Evolutionary conservation across 768 basidiomycete species (phyloP).

Genomic region (Trametopsis cervina): DNA sequence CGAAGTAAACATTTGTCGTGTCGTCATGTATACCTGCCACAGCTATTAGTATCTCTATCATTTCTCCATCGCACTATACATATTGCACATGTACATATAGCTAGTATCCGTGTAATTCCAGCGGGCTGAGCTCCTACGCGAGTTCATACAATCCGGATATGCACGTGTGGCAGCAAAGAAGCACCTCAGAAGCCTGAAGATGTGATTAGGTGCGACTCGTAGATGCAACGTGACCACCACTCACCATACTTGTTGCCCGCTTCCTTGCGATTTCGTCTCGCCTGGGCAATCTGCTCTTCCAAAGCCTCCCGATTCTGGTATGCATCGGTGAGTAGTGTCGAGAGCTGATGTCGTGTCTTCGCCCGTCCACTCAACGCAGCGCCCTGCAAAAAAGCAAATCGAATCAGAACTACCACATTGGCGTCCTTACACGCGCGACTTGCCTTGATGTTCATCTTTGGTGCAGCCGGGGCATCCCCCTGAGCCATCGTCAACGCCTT

Average conservation of each 20-base stretch:
- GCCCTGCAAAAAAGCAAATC: constrained; percentile 34
- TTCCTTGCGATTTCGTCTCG: constrained; percentile 76
- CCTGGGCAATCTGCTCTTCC: constrained; percentile 81
- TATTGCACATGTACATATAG: constrained; percentile 18
- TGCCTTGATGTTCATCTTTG: constrained; percentile 81
- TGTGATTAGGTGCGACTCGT: background rate
- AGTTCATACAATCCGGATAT: too few relatives aligned
- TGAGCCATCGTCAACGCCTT: constrained; percentile 68
- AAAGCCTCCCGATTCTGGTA: constrained; percentile 77
- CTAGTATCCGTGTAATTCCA: constrained; percentile 8
- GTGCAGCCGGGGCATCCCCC: constrained; percentile 46
- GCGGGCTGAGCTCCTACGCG: background rate
- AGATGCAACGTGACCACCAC: too few relatives aligned
- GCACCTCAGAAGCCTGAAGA: constrained; percentile 1
- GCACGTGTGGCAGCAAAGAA: too few relatives aligned
- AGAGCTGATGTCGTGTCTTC: constrained; percentile 67
- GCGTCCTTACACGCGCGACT: constrained; percentile 20
- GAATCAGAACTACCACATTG: background rate
- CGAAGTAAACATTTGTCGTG: constrained; percentile 16
- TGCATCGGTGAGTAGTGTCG: constrained; percentile 75
- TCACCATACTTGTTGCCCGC: constrained; percentile 89
- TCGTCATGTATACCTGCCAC: constrained; percentile 3
- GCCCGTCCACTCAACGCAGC: constrained; percentile 68
- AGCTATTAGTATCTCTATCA: constrained; percentile 4
- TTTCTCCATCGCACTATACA: constrained; percentile 8